Percentiles rank a stretch among this genome's conserved stretches.
Conservation (phyloP, 495 filamentous ascomycete genomes). For the Aspergillus taichungensis region DNA sequence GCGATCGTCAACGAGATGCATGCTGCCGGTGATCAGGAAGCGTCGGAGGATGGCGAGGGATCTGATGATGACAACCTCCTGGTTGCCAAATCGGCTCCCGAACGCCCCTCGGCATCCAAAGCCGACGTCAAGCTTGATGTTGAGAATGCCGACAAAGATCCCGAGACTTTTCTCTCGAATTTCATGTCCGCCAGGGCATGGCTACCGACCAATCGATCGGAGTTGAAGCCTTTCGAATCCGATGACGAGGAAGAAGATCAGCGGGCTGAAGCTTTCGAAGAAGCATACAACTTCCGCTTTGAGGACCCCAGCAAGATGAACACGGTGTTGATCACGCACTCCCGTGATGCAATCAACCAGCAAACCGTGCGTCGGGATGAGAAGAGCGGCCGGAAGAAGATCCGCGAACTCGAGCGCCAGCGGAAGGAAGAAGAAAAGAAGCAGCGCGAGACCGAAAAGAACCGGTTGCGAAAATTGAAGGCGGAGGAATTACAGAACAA, state of each 20-base stretch:
- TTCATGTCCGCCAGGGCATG: conserved; percentile 86
- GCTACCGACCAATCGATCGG: conserved; percentile 52
- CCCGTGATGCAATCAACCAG: conserved; percentile 70
- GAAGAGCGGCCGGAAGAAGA: conserved; percentile 62
- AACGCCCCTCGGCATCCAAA: conserved; percentile 31
- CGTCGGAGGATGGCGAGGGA: conserved; percentile 44
- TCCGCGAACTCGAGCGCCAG: conserved; percentile 64
- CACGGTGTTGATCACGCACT: conserved; percentile 74
- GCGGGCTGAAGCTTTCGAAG: conserved; percentile 77
- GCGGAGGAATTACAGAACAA: conserved; percentile 81
- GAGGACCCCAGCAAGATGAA: conserved; percentile 82
- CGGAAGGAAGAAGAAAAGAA: conserved; percentile 71
- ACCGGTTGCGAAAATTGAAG: conserved; percentile 74
- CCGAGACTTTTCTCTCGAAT: conserved; percentile 80
- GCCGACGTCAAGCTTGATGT: conserved; percentile 51
- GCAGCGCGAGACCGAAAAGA: conserved; percentile 70
- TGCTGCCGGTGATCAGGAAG: conserved; percentile 34
- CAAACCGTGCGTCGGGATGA: conserved; percentile 80
- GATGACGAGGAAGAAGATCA: conserved; percentile 82
- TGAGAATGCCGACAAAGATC: conserved; percentile 74
- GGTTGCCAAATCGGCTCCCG: conserved; percentile 38
- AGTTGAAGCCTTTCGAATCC: conserved; percentile 73
- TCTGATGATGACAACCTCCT: conserved; percentile 69
- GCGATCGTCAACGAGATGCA: conserved; percentile 74
- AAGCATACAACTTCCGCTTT: conserved; percentile 94